phyloP scores from a whole-genome alignment of 192 early-diverging fungal species.

The Chytriomyces sp. region DNA sequence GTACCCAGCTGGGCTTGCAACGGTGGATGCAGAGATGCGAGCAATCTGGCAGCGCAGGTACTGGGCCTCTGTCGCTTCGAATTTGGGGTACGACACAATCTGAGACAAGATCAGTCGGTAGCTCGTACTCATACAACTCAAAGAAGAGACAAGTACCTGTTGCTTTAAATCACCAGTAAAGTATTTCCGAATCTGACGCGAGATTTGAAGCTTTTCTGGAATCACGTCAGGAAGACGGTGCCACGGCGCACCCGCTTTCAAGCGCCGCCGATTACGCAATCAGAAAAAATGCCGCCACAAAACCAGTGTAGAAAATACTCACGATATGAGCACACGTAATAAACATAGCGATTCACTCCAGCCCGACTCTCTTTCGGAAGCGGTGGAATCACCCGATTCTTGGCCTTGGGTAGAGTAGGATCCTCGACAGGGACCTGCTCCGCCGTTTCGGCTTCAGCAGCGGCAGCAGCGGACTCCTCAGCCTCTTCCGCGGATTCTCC shows the following conservation, averaged over 20 bases:
- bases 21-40: conserved; percentile 59
- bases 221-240: conserved; percentile 60
- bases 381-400: conserved; percentile 44
- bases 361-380: conserved; percentile 51
- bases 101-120: conserved; percentile 10
- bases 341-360: conserved; percentile 67
- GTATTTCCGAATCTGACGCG: conserved; percentile 58
- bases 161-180: conserved; percentile 59
- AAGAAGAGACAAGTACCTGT: conserved; percentile 45
- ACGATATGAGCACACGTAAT: conserved; percentile 62
- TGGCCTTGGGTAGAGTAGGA: conserved; percentile 2
- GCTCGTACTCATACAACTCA: background rate
- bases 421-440: conserved; percentile 35
- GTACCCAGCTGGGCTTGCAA: conserved; percentile 63
- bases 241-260: conserved; percentile 58
- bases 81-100: conserved; percentile 61
- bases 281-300: background rate
- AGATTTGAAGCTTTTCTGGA: conserved; percentile 60
- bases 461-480: conserved; percentile 21
- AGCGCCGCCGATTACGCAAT: background rate
- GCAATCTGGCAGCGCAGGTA: conserved; percentile 70
- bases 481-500: conserved; percentile 28
- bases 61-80: conserved; percentile 62
- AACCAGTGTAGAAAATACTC: conserved; percentile 16
- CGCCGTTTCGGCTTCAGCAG: conserved; percentile 27